Conservation (phyloP, 352 stramenopile species). For the Globisporangium orthogonon region DNA sequence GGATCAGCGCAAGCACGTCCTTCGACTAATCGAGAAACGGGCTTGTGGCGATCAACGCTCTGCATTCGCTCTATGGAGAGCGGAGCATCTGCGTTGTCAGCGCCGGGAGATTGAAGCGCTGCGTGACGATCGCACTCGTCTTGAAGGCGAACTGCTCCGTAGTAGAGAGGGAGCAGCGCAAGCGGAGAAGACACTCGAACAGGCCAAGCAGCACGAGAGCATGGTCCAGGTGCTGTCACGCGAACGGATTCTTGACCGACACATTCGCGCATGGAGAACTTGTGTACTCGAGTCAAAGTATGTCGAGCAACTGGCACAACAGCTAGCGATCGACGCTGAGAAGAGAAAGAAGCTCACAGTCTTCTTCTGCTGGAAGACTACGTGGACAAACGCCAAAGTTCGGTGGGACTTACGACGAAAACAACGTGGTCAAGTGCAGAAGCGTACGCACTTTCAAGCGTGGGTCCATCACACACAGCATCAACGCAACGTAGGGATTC, state of each 20-base stretch:
- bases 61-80: conserved; percentile 2
- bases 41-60: background rate
- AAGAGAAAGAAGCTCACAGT: background rate
- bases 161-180: background rate
- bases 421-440: background rate
- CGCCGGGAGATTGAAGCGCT: conserved; percentile 5
- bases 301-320: background rate
- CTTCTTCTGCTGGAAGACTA: background rate
- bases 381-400: background rate
- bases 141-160: conserved; percentile 1
- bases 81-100: background rate
- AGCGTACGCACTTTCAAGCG: background rate
- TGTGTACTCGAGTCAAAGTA: background rate
- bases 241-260: background rate
- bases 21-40: background rate
- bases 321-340: background rate
- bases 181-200: background rate
- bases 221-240: background rate
- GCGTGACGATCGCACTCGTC: background rate
- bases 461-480: background rate
- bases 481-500: background rate
- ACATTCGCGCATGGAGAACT: background rate
- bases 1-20: conserved; percentile 1
- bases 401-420: background rate
- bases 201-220: background rate